Conservation (phyloP, 257 asterid species). For the Solanum paucissectum region DNA sequence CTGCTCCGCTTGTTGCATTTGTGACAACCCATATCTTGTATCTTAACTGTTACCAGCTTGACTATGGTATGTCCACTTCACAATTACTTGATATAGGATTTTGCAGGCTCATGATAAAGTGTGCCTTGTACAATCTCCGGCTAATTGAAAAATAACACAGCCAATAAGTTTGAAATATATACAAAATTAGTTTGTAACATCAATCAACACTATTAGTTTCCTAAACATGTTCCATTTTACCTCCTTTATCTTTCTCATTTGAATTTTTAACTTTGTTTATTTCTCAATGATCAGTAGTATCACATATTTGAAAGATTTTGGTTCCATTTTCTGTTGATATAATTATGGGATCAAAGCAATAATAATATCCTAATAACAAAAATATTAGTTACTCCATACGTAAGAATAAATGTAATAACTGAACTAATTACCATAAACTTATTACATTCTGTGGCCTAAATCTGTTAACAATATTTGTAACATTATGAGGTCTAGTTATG, state of each 20-base stretch:
- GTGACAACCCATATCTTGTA: slow-evolving; percentile 68
- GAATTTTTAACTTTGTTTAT: background rate
- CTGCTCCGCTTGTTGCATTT: slow-evolving; percentile 72
- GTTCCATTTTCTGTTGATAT: background rate
- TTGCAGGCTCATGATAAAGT: background rate
- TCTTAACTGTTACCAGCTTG: slow-evolving; percentile 52
- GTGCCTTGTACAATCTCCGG: background rate
- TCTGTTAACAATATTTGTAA: background rate
- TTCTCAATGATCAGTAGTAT: background rate
- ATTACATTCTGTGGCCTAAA: background rate
- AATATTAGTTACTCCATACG: background rate
- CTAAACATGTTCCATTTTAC: background rate
- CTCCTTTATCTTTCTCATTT: background rate
- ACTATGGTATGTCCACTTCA: slow-evolving; percentile 42
- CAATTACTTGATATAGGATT: background rate
- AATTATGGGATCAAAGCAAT: background rate
- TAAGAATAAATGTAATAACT: background rate
- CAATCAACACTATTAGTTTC: background rate
- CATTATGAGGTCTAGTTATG: background rate
- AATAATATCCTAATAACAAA: background rate
- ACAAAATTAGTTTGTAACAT: background rate
- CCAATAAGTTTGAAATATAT: background rate
- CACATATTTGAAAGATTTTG: background rate
- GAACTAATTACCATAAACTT: background rate
- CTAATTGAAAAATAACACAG: background rate